Base-by-base conservation (phyloP, 1,284 basidiomycete genomes). In the Rhodotorula sp. region DNA sequence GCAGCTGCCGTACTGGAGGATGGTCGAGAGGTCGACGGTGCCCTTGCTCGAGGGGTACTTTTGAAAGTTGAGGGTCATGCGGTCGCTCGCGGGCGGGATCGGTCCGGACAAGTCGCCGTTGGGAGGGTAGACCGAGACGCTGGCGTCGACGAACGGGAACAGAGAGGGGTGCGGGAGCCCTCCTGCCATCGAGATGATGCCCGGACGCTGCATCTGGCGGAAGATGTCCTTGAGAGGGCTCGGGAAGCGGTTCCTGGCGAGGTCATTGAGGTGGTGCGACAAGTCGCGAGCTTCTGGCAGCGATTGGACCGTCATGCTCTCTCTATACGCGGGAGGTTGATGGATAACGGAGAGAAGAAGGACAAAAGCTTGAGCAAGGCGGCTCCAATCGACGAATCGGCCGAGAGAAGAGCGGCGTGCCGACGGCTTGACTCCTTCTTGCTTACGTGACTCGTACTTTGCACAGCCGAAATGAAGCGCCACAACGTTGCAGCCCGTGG, bases 1-100 rank as follows among this genome's bases (percentile, higher is more conserved):
- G 1, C 43, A 67, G 31, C 38, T 8, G 70, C 87, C 85, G 77
- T 93, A 93, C 80, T 93, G 91, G 47, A 93, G 84, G 18, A 87
- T 84, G 15, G 82, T 83, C 0, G 87, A 83, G 16, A 93, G 83
- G 78, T 89, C 87, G 55, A 91, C 79, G 1, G 26, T n/a, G 4
- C 79, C 23, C 56, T 52, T 79, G 77, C 49, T 84, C 83, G 52
- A 3, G 2, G 60, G 54, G 31, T 58, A 56, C 60, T 65, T 67
- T 19, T 47, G n/a, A 10, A 71, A 50, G 1, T 21, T 19, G 26
- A 62, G 26, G 21, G 59, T 28, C 6, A 49, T 12, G 5, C 18
- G 31, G 6, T 50, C 55, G 8, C 55, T n/a, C 0, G 56, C 38
- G 2, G 66, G 19, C 26, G 59, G 47, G 38, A 61, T 12, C 19